These are phyloP conservation scores for Crithidia thermophila DNA, from an alignment of 208 protist genomes.

Conservation along the genomic window DNA sequence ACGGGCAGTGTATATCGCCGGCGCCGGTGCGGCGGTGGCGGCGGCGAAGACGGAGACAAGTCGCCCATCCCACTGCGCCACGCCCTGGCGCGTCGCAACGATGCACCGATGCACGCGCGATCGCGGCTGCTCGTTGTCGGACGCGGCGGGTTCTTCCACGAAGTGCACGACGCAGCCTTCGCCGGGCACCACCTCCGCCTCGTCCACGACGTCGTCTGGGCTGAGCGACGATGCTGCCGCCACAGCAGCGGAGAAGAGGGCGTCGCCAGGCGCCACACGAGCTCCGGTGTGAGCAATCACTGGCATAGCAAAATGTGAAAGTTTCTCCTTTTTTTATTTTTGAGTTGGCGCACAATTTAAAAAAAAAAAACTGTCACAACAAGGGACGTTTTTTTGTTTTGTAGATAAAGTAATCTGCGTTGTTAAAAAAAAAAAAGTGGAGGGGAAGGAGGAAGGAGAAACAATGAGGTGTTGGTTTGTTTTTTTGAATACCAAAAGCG, in stretches of 20 bases:
- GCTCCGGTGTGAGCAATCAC: slow-evolving; percentile 36
- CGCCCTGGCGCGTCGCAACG: slow-evolving; percentile 50
- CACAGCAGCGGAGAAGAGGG: slow-evolving; percentile 37
- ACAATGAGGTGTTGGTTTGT: background rate
- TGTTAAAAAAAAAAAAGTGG: background rate
- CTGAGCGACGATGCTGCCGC: no score
- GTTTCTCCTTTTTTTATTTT: no score
- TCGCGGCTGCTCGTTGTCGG: background rate
- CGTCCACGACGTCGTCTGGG: background rate
- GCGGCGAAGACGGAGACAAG: slow-evolving; percentile 48
- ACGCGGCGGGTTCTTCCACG: slow-evolving; percentile 8
- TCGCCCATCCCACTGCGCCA: slow-evolving; percentile 78
- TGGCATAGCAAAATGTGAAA: no score
- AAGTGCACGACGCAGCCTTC: slow-evolving; percentile 61
- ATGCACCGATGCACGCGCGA: slow-evolving; percentile 32
- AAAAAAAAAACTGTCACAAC: slow-evolving; percentile 27
- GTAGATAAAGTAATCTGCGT: no score
- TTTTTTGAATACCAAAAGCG: background rate
- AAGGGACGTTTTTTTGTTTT: no score
- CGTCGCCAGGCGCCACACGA: slow-evolving; percentile 52
- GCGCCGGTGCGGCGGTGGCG: background rate
- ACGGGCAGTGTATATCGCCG: background rate
- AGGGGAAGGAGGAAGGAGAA: slow-evolving; percentile 3
- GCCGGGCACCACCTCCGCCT: slow-evolving; percentile 40
- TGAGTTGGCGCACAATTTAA: slow-evolving; percentile 7